Evolutionary conservation across 176 grass and related monocot genomes (phyloP).

Genomic region (Phragmites australis): DNA sequence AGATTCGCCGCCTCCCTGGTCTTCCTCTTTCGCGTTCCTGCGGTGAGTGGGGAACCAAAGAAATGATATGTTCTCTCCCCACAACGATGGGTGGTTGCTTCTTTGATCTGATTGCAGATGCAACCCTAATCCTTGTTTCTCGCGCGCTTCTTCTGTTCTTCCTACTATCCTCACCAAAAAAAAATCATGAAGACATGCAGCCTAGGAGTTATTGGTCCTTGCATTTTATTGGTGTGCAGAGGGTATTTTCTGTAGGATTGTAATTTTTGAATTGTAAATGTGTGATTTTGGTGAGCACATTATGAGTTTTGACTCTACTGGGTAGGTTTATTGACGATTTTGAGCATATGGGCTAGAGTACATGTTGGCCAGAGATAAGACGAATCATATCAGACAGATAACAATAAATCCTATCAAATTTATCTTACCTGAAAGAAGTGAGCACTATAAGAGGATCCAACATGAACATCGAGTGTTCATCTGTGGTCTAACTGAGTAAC

Average conservation of each 20-base stretch:
- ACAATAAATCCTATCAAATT: no score
- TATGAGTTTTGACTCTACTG: not conserved
- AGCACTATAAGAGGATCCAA: no score
- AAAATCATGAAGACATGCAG: not conserved
- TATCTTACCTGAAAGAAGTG: no score
- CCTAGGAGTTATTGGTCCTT: not conserved
- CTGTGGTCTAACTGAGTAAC: no score
- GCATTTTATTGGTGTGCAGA: not conserved
- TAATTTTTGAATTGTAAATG: not conserved
- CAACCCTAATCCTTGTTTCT: not conserved
- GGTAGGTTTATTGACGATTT: slow-evolving; percentile 63
- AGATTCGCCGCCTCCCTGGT: no score
- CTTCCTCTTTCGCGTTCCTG: no score
- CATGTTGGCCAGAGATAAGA: no score
- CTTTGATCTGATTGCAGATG: not conserved
- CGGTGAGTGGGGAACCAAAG: no score
- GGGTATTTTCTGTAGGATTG: not conserved
- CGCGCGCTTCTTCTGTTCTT: not conserved
- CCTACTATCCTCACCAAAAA: not conserved
- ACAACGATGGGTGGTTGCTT: not conserved
- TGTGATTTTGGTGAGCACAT: not conserved
- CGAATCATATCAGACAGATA: no score
- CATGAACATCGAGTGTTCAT: no score
- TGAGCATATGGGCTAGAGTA: no score
- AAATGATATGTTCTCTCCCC: no score